Evolutionary conservation across 1,284 basidiomycete species (phyloP), one percentile per base, ranked within the genome.

Genomic region (Rhodotorula sp.): DNA sequence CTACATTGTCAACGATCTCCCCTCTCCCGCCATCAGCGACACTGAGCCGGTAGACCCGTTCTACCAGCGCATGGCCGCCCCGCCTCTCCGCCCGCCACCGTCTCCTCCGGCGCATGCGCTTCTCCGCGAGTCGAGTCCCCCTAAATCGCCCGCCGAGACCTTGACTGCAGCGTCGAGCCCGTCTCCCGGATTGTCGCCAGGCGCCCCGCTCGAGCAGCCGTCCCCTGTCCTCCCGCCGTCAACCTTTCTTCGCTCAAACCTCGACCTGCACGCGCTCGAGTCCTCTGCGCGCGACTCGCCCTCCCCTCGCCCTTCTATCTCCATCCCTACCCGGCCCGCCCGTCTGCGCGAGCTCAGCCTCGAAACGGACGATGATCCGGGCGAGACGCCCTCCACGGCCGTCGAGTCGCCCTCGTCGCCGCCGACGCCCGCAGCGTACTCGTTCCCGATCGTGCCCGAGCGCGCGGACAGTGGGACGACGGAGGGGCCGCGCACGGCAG

Each of bases 1-100:
- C 19, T 21, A 27, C 15, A 21, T 0, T 5, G 0, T 29, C 12
- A n/a, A n/a, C 17, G 32, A 4, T 8, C 34, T 32, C 0, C 59
- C 34, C 17, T 61, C 62, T 0, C 66, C 53, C 21, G 21, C 60
- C 9, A 12, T 32, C 5, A 66, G 56, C 64, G 72, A 73, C 21
- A 59, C 68, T 25, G 72, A 73, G 44, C 50, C 63, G 4, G 61
- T 70, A 48, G 68, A 70, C 55, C 68, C 71, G 15, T 62, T 66
- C 55, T 70, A 48, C 58, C 39, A 29, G 6, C 58, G 39, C 21
- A 54, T 54, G 53, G 21, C 21, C 17, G 19, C 21, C 29, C 51
- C 54, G 29, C 39, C 60, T 4, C 44, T 46, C 6, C 32, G 34
- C 25, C 2, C 44, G 22, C 59, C 59, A 12, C 44, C 48, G 7